A percentile compares a stretch with the other conserved stretches of the same genome.
Conservation (phyloP, 352 stramenopile genomes). For the Chrysophaeum taylorii region DNA sequence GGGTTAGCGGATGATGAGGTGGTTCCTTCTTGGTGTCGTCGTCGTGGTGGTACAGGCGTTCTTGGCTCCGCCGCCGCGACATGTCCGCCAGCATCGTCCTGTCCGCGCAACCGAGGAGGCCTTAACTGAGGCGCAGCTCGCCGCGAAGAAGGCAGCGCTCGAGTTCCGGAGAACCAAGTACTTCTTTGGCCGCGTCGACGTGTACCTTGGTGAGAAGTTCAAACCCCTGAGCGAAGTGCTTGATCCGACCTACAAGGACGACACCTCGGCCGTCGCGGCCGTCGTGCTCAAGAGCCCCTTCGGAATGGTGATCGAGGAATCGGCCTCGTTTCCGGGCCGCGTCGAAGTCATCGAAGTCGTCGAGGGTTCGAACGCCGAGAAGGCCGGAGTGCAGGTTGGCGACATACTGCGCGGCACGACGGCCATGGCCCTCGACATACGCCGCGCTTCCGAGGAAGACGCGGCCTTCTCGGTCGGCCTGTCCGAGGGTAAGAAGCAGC, state of each 20-base stretch:
- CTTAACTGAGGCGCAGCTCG: too few relatives aligned
- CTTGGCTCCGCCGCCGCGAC: too few relatives aligned
- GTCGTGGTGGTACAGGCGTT: too few relatives aligned
- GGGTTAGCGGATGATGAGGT: too few relatives aligned
- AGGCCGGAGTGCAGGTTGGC: background rate
- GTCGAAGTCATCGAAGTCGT: slow-evolving; percentile 1
- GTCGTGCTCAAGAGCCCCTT: background rate
- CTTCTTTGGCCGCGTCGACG: slow-evolving; percentile 12
- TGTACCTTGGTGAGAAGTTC: slow-evolving; percentile 3
- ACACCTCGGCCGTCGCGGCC: slow-evolving; percentile 1
- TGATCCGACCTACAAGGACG: slow-evolving; percentile 5
- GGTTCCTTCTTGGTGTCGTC: too few relatives aligned
- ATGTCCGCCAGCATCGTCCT: too few relatives aligned
- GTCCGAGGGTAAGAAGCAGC: background rate
- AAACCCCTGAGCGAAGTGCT: background rate
- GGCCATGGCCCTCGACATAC: slow-evolving; percentile 4
- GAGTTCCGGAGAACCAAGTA: slow-evolving; percentile 6
- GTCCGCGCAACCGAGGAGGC: too few relatives aligned
- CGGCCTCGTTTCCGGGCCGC: background rate
- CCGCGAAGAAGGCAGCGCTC: too few relatives aligned
- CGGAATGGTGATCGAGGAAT: slow-evolving; percentile 16
- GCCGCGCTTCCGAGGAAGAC: background rate
- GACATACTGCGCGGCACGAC: slow-evolving; percentile 5
- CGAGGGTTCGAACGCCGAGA: background rate
- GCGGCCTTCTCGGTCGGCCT: background rate